These are phyloP conservation scores for peach (Prunus persica) DNA, from an alignment of 306 rosid species.

Conservation along the genomic window Prunus_persica_NCBIv2 NC_034010.1:27467501-27468000, in stretches of 20 bases:
- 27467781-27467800: constrained; percentile 28
- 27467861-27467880: constrained; percentile 28
- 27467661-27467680: too few relatives aligned
- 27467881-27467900: constrained; percentile 31
- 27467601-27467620: too few relatives aligned
- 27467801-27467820: neutral
- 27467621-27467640: too few relatives aligned
- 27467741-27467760: too few relatives aligned
- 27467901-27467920: constrained; percentile 24
- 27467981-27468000: neutral
- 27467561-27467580: neutral
- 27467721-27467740: too few relatives aligned
- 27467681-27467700: too few relatives aligned
- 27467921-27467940: constrained; percentile 17
- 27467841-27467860: constrained; percentile 13
- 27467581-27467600: neutral
- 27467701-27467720: too few relatives aligned
- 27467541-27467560: too few relatives aligned
- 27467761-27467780: neutral
- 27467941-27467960: constrained; percentile 16
- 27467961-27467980: neutral
- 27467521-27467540: neutral
- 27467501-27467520: neutral
- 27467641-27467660: too few relatives aligned
- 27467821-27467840: neutral